A percentile compares a stretch with the other conserved stretches of the same genome.
These are phyloP conservation scores for Ceratobasidium theobromae DNA, from an alignment of 1,284 basidiomycete genomes.

Conservation along the genomic window DNA sequence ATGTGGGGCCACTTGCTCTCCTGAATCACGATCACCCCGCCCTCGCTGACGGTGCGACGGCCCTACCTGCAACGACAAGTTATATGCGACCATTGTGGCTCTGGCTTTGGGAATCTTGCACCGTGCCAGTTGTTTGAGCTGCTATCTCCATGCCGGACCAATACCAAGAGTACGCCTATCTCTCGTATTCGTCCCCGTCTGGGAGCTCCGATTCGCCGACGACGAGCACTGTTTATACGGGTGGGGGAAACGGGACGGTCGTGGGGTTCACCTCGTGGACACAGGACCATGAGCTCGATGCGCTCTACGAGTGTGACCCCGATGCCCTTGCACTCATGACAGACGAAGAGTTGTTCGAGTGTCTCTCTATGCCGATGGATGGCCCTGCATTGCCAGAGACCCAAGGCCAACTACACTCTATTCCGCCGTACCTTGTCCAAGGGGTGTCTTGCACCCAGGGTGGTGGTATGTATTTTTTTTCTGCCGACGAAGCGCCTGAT, in stretches of 20 bases:
- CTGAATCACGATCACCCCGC: too few relatives aligned
- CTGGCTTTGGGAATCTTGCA: not conserved
- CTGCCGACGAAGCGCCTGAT: not conserved
- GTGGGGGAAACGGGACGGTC: not conserved
- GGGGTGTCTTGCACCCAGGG: not conserved
- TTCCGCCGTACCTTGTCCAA: not conserved
- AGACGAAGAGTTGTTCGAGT: not conserved
- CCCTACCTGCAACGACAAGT: too few relatives aligned
- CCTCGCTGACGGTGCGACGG: too few relatives aligned
- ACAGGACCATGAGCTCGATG: not conserved
- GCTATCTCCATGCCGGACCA: conserved; percentile 11
- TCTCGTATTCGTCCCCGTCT: conserved; percentile 10
- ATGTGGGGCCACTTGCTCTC: too few relatives aligned
- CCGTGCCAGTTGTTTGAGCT: not conserved
- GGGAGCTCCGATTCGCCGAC: not conserved
- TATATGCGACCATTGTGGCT: not conserved
- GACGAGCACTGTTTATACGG: too few relatives aligned
- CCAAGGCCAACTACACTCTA: too few relatives aligned
- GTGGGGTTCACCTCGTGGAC: not conserved
- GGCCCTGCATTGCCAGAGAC: not conserved
- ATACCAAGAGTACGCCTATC: not conserved
- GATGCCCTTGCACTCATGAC: not conserved
- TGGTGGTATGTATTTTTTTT: too few relatives aligned
- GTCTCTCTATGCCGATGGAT: not conserved
- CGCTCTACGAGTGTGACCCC: not conserved